Evolutionary conservation across 768 basidiomycete genomes (phyloP).

Genomic region (Lanmaoa rubissima): DNA sequence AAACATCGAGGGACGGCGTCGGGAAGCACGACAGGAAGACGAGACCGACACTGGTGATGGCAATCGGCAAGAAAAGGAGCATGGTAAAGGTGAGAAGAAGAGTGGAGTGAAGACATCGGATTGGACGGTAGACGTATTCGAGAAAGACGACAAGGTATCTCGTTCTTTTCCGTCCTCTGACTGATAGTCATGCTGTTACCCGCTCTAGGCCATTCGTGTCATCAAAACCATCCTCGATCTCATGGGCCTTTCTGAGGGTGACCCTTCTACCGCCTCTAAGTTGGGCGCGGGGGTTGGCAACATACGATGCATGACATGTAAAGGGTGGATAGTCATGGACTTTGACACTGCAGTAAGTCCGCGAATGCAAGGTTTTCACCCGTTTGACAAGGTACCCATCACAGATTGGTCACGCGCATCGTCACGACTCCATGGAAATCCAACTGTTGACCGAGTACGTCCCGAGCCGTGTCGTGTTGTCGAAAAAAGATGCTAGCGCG

Average conservation of each 20-base stretch:
- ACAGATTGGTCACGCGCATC: slow-evolving; percentile 62
- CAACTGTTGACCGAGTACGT: slow-evolving; percentile 19
- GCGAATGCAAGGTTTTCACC: too few relatives aligned
- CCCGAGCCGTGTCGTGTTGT: background rate
- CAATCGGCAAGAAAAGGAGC: slow-evolving; percentile 19
- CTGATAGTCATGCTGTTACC: background rate
- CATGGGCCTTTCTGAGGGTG: slow-evolving; percentile 31
- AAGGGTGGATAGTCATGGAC: slow-evolving; percentile 47
- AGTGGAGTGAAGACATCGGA: slow-evolving; percentile 20
- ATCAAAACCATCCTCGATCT: slow-evolving; percentile 39
- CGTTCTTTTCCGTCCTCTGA: background rate
- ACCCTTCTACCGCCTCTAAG: slow-evolving; percentile 17
- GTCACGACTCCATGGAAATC: slow-evolving; percentile 56
- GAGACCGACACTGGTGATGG: background rate
- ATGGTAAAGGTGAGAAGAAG: slow-evolving; percentile 1
- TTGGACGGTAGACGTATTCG: slow-evolving; percentile 55
- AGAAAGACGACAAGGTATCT: slow-evolving; percentile 56
- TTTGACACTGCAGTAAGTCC: slow-evolving; percentile 45
- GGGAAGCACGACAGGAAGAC: background rate
- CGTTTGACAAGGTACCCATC: background rate
- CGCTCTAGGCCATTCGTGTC: slow-evolving; percentile 45
- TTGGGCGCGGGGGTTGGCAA: slow-evolving; percentile 27
- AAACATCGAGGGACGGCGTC: background rate
- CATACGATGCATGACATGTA: slow-evolving; percentile 51
- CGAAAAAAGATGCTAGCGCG: background rate